Base-by-base conservation (phyloP, 2,329 filamentous ascomycete species). In the Alternaria angustiovoidea region DNA sequence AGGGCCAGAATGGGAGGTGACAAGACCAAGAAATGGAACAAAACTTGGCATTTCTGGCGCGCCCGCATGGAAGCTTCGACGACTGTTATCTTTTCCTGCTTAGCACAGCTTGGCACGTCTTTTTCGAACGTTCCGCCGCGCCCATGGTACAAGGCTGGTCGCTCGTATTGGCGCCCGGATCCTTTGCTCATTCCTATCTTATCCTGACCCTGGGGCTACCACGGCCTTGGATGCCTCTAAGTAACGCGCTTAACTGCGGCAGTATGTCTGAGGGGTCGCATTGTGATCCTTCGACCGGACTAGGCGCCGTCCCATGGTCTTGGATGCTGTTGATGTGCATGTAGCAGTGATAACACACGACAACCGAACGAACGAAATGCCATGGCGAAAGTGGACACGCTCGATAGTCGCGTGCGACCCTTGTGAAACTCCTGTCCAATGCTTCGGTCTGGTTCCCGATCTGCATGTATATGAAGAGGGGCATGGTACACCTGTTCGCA, bases 21-120 rank as follows among this genome's bases (percentile, higher is more conserved):
- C 28, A 60, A 60, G 57, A 38, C 18, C 41, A 42, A 57, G 46
- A 52, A 26, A 51, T 52, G 53, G 53, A 26, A 16, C 5, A 16
- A 14, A 22, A 9, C 57, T 60, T 60, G 57, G 53, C 57, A 12
- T 28, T 11, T 18, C 18, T 32, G 39, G 20, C 34, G 26, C 20
- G 42, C 34, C 41, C 62, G 20, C 43, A 46, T 46, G 54, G 63
- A 69, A 70, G 58, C 58, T 66, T 64, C 46, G 34, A 57, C 54
- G 47, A 52, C n/a, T 22, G 61, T 64, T 65, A 65, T 70, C 66
- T 66, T 59, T 63, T 51, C 46, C 60, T 57, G 20, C 59, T 65
- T 71, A 65, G 60, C 66, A 56, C 44, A 18, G 11, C 67, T 70
- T 70, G 66, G 67, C 64, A 57, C 54, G 32, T 66, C 67, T 65